Conservation (phyloP, 495 filamentous ascomycete genomes). For the Penicillium turbatum region DNA sequence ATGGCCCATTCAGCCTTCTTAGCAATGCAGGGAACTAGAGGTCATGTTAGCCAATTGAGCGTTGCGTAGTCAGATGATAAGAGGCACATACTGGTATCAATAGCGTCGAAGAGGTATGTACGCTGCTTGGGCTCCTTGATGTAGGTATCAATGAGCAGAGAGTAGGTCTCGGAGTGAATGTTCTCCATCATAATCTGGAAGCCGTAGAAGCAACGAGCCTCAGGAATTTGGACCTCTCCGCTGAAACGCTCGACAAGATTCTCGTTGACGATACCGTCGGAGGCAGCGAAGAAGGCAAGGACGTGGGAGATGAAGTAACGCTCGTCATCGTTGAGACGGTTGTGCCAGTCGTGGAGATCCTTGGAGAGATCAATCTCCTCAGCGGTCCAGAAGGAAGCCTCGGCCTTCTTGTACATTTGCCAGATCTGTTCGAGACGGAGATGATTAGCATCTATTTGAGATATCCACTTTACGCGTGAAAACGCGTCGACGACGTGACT, state of each 20-base stretch:
- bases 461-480: constrained; percentile 62
- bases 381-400: constrained; percentile 99
- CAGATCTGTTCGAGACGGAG: constrained; percentile 64
- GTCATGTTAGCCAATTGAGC: constrained; percentile 24
- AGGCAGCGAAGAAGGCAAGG: constrained; percentile 99
- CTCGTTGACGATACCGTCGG: constrained; percentile 99
- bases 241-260: constrained; percentile 98
- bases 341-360: constrained; percentile 98
- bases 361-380: constrained; percentile 99
- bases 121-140: constrained; percentile 98
- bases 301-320: constrained; percentile 98
- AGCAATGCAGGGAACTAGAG: constrained; percentile 80
- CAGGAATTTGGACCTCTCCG: constrained; percentile 92
- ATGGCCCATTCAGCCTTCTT: constrained; percentile 99
- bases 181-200: constrained; percentile 99
- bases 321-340: constrained; percentile 93
- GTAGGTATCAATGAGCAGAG: constrained; percentile 98
- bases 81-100: constrained; percentile 77
- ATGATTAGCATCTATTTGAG: constrained; percentile 12
- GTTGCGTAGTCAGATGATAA: neutral
- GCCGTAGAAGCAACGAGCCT: constrained; percentile 99
- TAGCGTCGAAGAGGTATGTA: constrained; percentile 93
- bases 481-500: constrained; percentile 56
- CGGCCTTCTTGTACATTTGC: constrained; percentile 99
- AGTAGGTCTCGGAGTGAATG: constrained; percentile 99